Conservation (phyloP, 2,329 filamentous ascomycete species). For the Trichoderma sp. region DNA sequence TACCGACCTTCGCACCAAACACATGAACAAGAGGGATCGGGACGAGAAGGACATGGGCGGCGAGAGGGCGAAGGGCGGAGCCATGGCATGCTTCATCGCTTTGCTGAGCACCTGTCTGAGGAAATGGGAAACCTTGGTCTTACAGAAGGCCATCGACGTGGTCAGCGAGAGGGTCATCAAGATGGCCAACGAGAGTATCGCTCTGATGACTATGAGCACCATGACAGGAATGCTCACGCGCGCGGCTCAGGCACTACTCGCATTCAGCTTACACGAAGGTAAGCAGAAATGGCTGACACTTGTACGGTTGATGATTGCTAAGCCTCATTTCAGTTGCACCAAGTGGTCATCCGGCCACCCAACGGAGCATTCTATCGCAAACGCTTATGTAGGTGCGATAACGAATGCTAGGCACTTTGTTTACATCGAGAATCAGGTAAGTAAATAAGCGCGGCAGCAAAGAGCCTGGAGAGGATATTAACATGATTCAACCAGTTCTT, state of each 20-base stretch:
- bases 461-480: background rate
- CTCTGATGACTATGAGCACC: conserved; percentile 14
- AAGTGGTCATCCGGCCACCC: conserved; percentile 57
- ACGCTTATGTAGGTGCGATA: conserved; percentile 79
- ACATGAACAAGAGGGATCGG: conserved; percentile 3
- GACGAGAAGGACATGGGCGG: conserved; percentile 11
- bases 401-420: conserved; percentile 70
- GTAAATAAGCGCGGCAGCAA: background rate
- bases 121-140: conserved; percentile 25
- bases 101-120: conserved; percentile 7
- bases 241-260: conserved; percentile 38
- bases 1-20: conserved; percentile 25
- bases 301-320: background rate
- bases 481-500: conserved; percentile 64
- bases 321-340: conserved; percentile 44
- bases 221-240: background rate
- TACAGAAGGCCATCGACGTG: background rate
- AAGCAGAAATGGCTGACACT: conserved; percentile 13
- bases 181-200: background rate
- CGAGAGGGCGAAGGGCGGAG: background rate
- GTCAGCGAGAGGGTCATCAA: background rate
- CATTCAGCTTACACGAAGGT: conserved; percentile 59
- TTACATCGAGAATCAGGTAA: conserved; percentile 76
- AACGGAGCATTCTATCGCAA: conserved; percentile 77
- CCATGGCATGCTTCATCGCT: conserved; percentile 12